Conservation (phyloP, 371 early-diverging fungal species). For the Sporodiniella umbellata region DNA sequence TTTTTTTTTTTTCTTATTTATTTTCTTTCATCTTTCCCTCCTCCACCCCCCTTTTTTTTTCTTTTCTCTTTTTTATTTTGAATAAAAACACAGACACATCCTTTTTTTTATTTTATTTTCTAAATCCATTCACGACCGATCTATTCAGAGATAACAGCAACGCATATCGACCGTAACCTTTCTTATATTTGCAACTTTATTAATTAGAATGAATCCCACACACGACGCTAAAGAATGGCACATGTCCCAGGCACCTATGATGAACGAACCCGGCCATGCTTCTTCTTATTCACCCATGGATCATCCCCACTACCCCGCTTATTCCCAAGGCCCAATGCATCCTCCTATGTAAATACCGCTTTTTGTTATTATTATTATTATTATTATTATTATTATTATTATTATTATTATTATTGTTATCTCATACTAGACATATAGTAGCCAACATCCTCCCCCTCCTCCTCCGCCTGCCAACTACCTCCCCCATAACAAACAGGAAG, state of each 20-base stretch:
- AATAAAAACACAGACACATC: not conserved
- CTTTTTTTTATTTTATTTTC: no score
- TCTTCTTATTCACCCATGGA: conserved; percentile 27
- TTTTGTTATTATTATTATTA: conserved; percentile 2
- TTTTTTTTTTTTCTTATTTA: conserved; percentile 14
- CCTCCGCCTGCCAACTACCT: conserved; percentile 24
- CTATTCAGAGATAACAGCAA: no score
- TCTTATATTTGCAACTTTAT: no score
- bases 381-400: not conserved
- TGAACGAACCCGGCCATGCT: conserved; percentile 21
- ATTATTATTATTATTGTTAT: not conserved
- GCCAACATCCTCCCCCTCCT: conserved; percentile 26
- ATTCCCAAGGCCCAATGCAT: conserved; percentile 28
- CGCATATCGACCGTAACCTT: no score
- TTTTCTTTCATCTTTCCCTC: conserved; percentile 4
- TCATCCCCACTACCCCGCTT: conserved; percentile 17
- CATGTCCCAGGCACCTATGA: conserved; percentile 24
- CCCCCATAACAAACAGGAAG: conserved; percentile 22
- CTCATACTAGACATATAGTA: conserved; percentile 15
- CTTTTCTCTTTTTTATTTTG: conserved; percentile 6
- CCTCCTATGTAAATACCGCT: conserved; percentile 32
- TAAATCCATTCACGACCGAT: no score
- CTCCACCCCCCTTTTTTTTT: conserved; percentile 2
- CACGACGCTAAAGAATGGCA: conserved; percentile 43
- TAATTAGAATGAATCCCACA: conserved; percentile 35